phyloP scores from a whole-genome alignment of 371 early-diverging fungal genomes.

The Conidiobolus incongruus region DNA sequence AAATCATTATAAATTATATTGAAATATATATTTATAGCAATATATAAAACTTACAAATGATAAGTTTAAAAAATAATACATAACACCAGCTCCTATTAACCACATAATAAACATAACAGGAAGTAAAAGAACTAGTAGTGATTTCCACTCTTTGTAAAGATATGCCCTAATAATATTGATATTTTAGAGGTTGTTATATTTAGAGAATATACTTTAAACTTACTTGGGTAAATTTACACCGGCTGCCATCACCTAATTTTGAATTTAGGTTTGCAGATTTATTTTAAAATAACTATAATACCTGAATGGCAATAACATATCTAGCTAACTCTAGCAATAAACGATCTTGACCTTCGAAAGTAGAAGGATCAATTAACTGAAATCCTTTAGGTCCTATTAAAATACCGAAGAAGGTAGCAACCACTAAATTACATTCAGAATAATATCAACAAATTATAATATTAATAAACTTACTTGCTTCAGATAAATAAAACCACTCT shows the following conservation, averaged over 20 bases:
- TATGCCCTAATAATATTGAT: slow-evolving; percentile 26
- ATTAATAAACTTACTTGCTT: slow-evolving; percentile 37
- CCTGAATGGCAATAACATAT: slow-evolving; percentile 58
- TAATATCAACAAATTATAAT: no score
- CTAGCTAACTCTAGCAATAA: slow-evolving; percentile 39
- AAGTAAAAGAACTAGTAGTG: slow-evolving; percentile 50
- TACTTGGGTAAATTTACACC: slow-evolving; percentile 58
- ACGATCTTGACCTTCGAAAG: slow-evolving; percentile 17
- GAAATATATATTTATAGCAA: not conserved
- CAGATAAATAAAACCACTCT: slow-evolving; percentile 73
- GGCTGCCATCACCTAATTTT: slow-evolving; percentile 69
- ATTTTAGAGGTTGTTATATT: not conserved
- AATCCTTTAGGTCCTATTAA: slow-evolving; percentile 49
- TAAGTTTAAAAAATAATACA: slow-evolving; percentile 36
- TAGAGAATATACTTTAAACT: slow-evolving; percentile 5
- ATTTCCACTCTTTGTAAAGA: slow-evolving; percentile 30
- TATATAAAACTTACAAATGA: slow-evolving; percentile 22
- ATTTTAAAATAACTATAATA: slow-evolving; percentile 8
- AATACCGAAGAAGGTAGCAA: slow-evolving; percentile 75
- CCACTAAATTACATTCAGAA: slow-evolving; percentile 29
- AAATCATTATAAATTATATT: not conserved
- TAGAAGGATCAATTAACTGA: slow-evolving; percentile 29
- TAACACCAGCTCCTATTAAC: slow-evolving; percentile 44
- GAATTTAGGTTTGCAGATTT: no score
- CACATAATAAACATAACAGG: slow-evolving; percentile 80